A percentile compares a stretch with the other conserved stretches of the same genome.
Conservation (phyloP, 2,329 filamentous ascomycete genomes). For the Ceratocystiopsis sp. region DNA sequence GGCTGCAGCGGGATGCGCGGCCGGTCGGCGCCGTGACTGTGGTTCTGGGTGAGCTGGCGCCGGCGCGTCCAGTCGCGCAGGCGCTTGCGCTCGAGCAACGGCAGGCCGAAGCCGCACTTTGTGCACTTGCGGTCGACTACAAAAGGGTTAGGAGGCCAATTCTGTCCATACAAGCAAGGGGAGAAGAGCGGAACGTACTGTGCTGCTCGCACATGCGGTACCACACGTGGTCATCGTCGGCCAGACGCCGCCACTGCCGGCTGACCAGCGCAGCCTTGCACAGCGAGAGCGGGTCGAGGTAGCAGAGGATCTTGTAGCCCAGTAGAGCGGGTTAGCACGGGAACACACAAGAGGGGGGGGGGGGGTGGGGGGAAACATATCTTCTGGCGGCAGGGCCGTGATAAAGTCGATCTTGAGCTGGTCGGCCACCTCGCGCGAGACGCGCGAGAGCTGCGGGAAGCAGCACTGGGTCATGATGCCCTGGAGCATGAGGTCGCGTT, state of each 20-base stretch:
- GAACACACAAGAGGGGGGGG: not conserved
- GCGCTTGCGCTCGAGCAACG: slow-evolving; percentile 73
- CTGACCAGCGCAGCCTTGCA: slow-evolving; percentile 95
- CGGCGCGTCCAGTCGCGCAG: slow-evolving; percentile 75
- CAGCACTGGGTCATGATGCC: slow-evolving; percentile 94
- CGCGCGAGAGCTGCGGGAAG: slow-evolving; percentile 87
- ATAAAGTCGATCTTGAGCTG: slow-evolving; percentile 97
- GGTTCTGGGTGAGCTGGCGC: slow-evolving; percentile 43
- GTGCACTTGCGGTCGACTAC: slow-evolving; percentile 69
- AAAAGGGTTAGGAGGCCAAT: not conserved
- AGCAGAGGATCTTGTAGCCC: slow-evolving; percentile 82
- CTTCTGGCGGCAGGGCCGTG: slow-evolving; percentile 67
- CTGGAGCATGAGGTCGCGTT: slow-evolving; percentile 89
- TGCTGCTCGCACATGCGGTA: slow-evolving; percentile 97
- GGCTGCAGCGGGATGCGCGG: slow-evolving; percentile 11
- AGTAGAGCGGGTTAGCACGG: slow-evolving; percentile 22
- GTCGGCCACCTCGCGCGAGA: slow-evolving; percentile 79
- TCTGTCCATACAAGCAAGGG: not conserved
- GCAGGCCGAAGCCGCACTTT: slow-evolving; percentile 90
- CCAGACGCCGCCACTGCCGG: slow-evolving; percentile 67
- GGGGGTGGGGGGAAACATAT: slow-evolving; percentile 1
- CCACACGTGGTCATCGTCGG: slow-evolving; percentile 98
- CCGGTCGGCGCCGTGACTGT: slow-evolving; percentile 13
- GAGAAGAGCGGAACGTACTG: slow-evolving; percentile 7
- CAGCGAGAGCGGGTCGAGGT: slow-evolving; percentile 81